A percentile compares a stretch with the other conserved stretches of the same genome.
Conservation (phyloP, 768 basidiomycete genomes). For the Solioccasus polychromus region DNA sequence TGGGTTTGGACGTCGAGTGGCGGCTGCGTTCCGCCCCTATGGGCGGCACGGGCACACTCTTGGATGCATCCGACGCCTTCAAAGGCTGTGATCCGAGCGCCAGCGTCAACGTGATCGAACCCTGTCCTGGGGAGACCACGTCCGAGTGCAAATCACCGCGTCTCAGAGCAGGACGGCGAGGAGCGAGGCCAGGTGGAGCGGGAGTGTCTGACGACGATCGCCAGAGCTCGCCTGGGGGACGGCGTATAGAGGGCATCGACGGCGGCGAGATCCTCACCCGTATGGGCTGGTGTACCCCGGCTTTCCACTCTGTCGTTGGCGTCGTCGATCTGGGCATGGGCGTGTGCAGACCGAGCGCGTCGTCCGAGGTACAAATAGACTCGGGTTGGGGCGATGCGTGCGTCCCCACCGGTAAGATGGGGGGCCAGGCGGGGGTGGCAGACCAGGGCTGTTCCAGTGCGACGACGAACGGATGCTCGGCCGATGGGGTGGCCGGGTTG, state of each 20-base stretch:
- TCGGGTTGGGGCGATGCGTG: too few species aligned
- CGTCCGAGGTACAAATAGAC: too few species aligned
- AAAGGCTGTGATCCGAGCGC: slow-evolving; percentile 28
- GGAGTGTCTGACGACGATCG: slow-evolving; percentile 10
- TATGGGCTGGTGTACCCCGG: slow-evolving; percentile 21
- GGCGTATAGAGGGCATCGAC: slow-evolving; percentile 13
- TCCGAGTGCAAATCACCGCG: slow-evolving; percentile 7
- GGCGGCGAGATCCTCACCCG: slow-evolving; percentile 9
- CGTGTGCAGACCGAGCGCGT: too few species aligned
- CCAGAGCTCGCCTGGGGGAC: slow-evolving; percentile 22
- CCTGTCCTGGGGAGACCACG: not conserved
- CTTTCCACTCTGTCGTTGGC: slow-evolving; percentile 18
- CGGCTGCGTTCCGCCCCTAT: slow-evolving; percentile 32
- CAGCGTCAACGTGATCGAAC: slow-evolving; percentile 21
- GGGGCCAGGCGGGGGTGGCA: too few species aligned
- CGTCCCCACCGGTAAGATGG: too few species aligned
- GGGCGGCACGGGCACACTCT: slow-evolving; percentile 23
- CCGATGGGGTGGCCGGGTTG: too few species aligned
- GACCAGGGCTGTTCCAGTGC: too few species aligned
- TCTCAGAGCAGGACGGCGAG: slow-evolving; percentile 9
- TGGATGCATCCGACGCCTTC: slow-evolving; percentile 15
- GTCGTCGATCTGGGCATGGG: too few species aligned
- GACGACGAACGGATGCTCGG: too few species aligned
- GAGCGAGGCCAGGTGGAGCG: slow-evolving; percentile 23
- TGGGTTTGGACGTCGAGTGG: too few species aligned